These are phyloP conservation scores for Sarocladium brachiariae DNA, from an alignment of 2,329 filamentous ascomycete genomes.

Conservation along the genomic window DNA sequence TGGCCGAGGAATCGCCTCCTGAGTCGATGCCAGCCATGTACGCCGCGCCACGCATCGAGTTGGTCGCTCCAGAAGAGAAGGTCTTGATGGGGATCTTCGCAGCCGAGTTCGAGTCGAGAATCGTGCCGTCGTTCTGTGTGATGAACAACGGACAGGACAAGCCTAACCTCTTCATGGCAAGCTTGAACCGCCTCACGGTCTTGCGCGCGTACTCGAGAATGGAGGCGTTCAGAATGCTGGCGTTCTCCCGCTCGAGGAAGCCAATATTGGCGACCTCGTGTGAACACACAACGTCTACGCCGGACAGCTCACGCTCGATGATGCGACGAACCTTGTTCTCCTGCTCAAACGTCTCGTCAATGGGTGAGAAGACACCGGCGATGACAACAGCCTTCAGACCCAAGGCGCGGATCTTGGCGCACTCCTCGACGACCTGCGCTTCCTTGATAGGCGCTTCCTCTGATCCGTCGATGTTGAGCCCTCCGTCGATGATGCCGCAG, in stretches of 20 bases:
- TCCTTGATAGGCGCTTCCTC: conserved; percentile 1
- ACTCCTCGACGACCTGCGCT: background rate
- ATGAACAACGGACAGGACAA: conserved; percentile 31
- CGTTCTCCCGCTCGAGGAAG: conserved; percentile 45
- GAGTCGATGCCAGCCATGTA: conserved; percentile 27
- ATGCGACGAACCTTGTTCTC: conserved; percentile 43
- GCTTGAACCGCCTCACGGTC: conserved; percentile 37
- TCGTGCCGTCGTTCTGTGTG: conserved; percentile 44
- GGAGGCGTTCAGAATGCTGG: conserved; percentile 45
- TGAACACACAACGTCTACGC: conserved; percentile 20
- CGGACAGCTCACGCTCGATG: conserved; percentile 23
- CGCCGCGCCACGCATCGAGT: conserved; percentile 43
- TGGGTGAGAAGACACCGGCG: conserved; percentile 50
- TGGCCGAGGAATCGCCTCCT: conserved; percentile 13
- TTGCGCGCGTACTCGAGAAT: conserved; percentile 38
- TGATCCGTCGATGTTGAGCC: conserved; percentile 43
- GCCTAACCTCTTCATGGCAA: conserved; percentile 33
- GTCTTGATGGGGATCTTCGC: conserved; percentile 38
- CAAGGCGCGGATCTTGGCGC: conserved; percentile 17
- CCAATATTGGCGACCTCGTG: conserved; percentile 28
- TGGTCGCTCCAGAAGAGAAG: conserved; percentile 42
- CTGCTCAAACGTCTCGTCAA: conserved; percentile 45
- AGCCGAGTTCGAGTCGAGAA: conserved; percentile 34
- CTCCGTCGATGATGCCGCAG: conserved; percentile 39
- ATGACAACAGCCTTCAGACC: conserved; percentile 40